Evolutionary conservation across 306 rosid species (phyloP).

Genomic region (Begonia peltatifolia): DNA sequence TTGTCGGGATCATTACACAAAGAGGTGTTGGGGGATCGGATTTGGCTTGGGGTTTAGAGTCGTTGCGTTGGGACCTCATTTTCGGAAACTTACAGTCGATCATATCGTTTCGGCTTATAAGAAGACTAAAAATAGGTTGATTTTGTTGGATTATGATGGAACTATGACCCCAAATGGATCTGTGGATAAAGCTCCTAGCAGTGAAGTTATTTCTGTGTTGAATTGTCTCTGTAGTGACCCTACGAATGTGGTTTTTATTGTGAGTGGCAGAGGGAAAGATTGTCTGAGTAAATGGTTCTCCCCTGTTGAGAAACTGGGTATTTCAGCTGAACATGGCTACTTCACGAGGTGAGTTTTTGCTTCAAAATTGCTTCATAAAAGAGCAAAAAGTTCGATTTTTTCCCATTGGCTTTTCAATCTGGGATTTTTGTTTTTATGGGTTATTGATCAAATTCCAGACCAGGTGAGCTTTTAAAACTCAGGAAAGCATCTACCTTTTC

Average conservation of each 20-base stretch:
- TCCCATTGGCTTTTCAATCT: no score
- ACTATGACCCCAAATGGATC: constrained; percentile 44
- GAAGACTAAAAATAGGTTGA: constrained; percentile 32
- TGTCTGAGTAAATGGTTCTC: constrained; percentile 54
- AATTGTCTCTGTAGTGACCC: constrained; percentile 49
- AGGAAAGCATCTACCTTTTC: no score
- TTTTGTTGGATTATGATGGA: constrained; percentile 69
- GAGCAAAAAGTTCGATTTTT: no score
- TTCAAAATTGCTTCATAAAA: no score
- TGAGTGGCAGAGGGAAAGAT: constrained; percentile 58
- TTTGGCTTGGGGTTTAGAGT: constrained; percentile 45
- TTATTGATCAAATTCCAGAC: no score
- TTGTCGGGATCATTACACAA: constrained; percentile 33
- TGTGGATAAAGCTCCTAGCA: constrained; percentile 35
- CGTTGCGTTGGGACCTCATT: constrained; percentile 45
- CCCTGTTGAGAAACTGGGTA: constrained; percentile 42
- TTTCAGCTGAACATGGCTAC: constrained; percentile 70
- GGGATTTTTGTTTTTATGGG: no score
- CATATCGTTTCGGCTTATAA: constrained; percentile 23
- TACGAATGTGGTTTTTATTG: constrained; percentile 48
- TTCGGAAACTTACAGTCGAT: constrained; percentile 39
- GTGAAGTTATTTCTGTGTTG: constrained; percentile 36
- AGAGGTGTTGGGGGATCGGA: constrained; percentile 48
- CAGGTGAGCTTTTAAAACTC: no score
- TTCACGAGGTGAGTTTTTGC: constrained; percentile 36